Base-by-base conservation (phyloP, 768 basidiomycete genomes). In the Podaxis sp. region DNA sequence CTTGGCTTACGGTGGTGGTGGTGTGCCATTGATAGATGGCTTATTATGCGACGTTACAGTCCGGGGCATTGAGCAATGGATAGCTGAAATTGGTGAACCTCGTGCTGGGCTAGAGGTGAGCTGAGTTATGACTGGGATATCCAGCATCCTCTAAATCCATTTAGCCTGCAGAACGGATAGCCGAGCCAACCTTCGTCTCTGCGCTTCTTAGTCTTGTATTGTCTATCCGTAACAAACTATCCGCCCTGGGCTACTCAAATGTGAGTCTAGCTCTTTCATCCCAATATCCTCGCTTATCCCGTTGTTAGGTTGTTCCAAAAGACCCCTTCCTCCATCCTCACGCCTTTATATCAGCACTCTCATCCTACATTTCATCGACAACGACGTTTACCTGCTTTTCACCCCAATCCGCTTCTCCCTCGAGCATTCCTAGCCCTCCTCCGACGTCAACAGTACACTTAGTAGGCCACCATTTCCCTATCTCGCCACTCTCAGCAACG, bases 281-380 rank as follows among this genome's bases (percentile, higher is more conserved):
- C 13, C 3, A 13, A 9, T 3, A 6, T 56, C 55, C 15, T 63
- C 56, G 52, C 37, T 57, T 37, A 56, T 62, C 59, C 38, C 54
- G 43, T 49, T 24, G 55, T 40, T 58, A 74, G 69, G 63, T 72
- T 51, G 75, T 87, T 40, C 88, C 91, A 2, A 88, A 87, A 71
- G 93, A 94, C 71, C 92, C 93, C 0, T 93, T 94, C 69, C 75
- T 90, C 50, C 82, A 91, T 61, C 89, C 90, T 0, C 71, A 82
- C 43, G 75, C 75, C 8, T 89, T 94, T 63, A 68, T 81, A 22
- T 72, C 75, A 25, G 81, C 82, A 1, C 75, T 93, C 5, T 70
- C 67, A 50, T 70, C 74, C 17, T 80, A 79, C 61, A 55, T 73
- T 29, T 69, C 73, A 15, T 65, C 73, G 27, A 67, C 68, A 37